phyloP scores from a whole-genome alignment of 345 rosid species.

The Nasturtium officinale region DNA sequence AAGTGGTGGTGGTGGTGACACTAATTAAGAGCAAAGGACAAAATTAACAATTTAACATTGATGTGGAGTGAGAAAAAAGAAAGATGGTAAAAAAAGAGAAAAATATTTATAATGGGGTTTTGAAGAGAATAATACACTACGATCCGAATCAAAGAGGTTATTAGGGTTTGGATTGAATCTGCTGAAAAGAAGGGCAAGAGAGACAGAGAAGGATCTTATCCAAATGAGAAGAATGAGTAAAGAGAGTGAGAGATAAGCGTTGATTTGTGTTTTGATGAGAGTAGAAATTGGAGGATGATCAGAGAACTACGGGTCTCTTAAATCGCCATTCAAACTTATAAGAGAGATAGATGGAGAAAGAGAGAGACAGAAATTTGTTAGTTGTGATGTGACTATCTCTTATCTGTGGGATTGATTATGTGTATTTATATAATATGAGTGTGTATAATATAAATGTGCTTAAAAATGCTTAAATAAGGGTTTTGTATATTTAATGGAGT shows the following conservation, averaged over 20 bases:
- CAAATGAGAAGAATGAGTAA: slow-evolving; percentile 48
- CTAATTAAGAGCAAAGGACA: slow-evolving; percentile 34
- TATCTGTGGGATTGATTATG: slow-evolving; percentile 30
- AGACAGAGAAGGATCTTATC: slow-evolving; percentile 55
- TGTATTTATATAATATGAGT: slow-evolving; percentile 47
- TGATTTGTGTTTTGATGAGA: slow-evolving; percentile 45
- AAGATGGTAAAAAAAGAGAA: slow-evolving; percentile 1
- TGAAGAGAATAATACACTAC: slow-evolving; percentile 16
- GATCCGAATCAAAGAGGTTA: slow-evolving; percentile 39
- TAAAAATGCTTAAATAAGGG: neutral
- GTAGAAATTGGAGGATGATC: slow-evolving; percentile 54
- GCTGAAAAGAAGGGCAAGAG: slow-evolving; percentile 31
- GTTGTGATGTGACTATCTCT: slow-evolving; percentile 51
- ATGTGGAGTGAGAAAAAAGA: slow-evolving; percentile 22
- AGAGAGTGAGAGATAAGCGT: slow-evolving; percentile 41
- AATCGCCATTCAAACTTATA: slow-evolving; percentile 46
- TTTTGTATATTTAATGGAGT: slow-evolving; percentile 34
- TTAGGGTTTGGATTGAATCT: slow-evolving; percentile 41
- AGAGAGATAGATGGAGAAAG: slow-evolving; percentile 14
- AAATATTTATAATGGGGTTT: slow-evolving; percentile 13
- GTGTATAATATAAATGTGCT: slow-evolving; percentile 8
- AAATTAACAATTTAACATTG: slow-evolving; percentile 33
- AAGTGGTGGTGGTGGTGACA: slow-evolving; percentile 31
- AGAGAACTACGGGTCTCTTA: slow-evolving; percentile 51
- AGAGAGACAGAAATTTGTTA: neutral